These are phyloP conservation scores for Pelagophyceae sp. DNA, from an alignment of 352 stramenopile species.

Conservation along the genomic window DNA sequence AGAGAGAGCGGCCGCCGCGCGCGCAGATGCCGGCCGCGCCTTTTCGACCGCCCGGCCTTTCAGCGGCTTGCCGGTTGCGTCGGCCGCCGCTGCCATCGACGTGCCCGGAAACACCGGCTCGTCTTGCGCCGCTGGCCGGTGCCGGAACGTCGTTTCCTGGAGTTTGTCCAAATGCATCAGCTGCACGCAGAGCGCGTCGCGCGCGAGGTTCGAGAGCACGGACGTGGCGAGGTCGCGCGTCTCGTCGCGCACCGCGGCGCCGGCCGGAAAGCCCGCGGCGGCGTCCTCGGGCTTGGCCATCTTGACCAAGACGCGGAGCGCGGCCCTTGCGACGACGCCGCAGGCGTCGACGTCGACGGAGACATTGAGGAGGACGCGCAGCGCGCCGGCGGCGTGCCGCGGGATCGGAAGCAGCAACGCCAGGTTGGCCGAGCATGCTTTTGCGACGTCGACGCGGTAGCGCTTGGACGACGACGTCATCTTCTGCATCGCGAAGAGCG, in stretches of 20 bases:
- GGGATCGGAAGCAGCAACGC: no score
- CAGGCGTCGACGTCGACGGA: not conserved
- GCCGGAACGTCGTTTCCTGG: no score
- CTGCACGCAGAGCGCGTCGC: not conserved
- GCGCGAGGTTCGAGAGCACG: not conserved
- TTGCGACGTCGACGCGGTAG: not conserved
- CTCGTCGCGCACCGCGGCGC: not conserved
- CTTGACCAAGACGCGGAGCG: not conserved
- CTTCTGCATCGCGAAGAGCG: not conserved
- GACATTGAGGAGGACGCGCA: not conserved
- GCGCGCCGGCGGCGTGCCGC: not conserved
- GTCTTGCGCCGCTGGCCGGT: no score
- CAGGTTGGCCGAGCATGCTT: not conserved
- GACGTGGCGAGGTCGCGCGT: not conserved
- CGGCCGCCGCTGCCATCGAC: no score
- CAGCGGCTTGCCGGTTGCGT: no score
- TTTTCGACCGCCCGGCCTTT: no score
- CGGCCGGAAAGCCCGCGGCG: not conserved
- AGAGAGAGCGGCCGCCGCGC: no score
- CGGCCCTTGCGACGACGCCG: not conserved
- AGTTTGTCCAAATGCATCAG: not conserved
- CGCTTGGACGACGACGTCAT: not conserved
- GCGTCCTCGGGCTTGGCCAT: not conserved
- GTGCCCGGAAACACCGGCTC: no score
- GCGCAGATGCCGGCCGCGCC: no score